Percentiles rank a stretch among this genome's conserved stretches.
These are phyloP conservation scores for Suillus cothurnatus DNA, from an alignment of 768 basidiomycete species.

Conservation along the genomic window DNA sequence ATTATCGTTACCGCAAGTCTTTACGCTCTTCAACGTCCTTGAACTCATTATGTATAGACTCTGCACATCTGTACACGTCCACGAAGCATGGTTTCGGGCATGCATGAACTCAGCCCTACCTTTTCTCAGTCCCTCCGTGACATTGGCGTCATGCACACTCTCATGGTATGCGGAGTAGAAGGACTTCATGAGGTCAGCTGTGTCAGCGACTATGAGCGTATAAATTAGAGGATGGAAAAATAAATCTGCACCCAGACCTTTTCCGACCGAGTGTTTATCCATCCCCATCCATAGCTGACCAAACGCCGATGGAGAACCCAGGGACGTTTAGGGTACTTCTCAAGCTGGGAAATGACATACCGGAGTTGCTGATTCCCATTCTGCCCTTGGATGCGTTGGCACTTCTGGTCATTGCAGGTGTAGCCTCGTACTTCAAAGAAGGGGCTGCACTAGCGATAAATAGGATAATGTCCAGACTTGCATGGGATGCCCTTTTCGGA, in stretches of 20 bases:
- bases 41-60: constrained; percentile 93
- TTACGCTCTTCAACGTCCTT: constrained; percentile 93
- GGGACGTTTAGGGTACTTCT: constrained; percentile 68
- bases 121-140: constrained; percentile 77
- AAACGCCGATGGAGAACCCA: constrained; percentile 80
- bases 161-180: constrained; percentile 93
- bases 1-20: constrained; percentile 86
- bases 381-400: constrained; percentile 88
- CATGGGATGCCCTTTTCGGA: constrained; percentile 45
- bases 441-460: constrained; percentile 68
- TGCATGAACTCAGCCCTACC: constrained; percentile 75
- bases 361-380: constrained; percentile 59
- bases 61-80: constrained; percentile 86
- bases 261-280: constrained; percentile 80
- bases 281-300: constrained; percentile 68
- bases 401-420: constrained; percentile 79
- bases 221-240: constrained; percentile 73
- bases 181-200: constrained; percentile 94
- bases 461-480: constrained; percentile 59
- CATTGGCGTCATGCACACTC: constrained; percentile 75
- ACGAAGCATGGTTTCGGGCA: constrained; percentile 86
- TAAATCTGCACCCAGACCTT: constrained; percentile 67
- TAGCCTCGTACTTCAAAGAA: constrained; percentile 67
- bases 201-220: constrained; percentile 82
- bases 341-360: constrained; percentile 53